Evolutionary conservation across 768 basidiomycete species (phyloP), one percentile per base, ranked within the genome.

Genomic region (Boletus rufocinnamomeus): DNA sequence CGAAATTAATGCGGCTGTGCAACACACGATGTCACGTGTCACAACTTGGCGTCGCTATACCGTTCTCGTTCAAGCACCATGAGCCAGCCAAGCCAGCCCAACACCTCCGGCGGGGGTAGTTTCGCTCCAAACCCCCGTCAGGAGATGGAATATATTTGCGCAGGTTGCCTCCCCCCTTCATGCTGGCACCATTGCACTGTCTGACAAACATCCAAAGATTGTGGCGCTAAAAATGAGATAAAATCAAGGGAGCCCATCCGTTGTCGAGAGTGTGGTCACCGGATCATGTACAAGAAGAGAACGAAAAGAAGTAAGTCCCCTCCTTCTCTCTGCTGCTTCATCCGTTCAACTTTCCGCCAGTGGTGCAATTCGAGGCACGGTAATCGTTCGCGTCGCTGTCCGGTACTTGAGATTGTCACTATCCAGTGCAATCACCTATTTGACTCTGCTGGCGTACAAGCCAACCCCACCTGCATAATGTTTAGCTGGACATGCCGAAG

Each of bases 251-350:
- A 98, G 72, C 93, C 93, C 44, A 95, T 98, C 63, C 88, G 96
- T 56, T 98, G 96, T 76, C 83, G 91, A 64, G 94, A 98, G 70
- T 98, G 96, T 69, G 96, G 96, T 4, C 96, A 98, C 74, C 86
- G 96, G 52, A 96, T 98, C 72, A 95, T 98, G 93, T 98, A 97
- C 77, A 98, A 98, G 77, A 97, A 95, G 75, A 80, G 96, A 67
- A 96, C 95, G 25, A 91, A 84, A 69, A 81, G 93, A 80, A 95
- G 96, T 98, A 66, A 71, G 94, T 78, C 21, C 52, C n/a, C 52
- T 6, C 9, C 21, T 27, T 17, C 19, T 21, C n/a, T 23, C 17
- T 43, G 2, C 30, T 6, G 35, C 16, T 23, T 13, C 52, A 35
- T 25, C 28, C 44, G 41, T 49, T 61, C 55, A 65, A 6, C 21